phyloP scores from a whole-genome alignment of 371 early-diverging fungal species.

The Zopfochytrium polystomum region DNA sequence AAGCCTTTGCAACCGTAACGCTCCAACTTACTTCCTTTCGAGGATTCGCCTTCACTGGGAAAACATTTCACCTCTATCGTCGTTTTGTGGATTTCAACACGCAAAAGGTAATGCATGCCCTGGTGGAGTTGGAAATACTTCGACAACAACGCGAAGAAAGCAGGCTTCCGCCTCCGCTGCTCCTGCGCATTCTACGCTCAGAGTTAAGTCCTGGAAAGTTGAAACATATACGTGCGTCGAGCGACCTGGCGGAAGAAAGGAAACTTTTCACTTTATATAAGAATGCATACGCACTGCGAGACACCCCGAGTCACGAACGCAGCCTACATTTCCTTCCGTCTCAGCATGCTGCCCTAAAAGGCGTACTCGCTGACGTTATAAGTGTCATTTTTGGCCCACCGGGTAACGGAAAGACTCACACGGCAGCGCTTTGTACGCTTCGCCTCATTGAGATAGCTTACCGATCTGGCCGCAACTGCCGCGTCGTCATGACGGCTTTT shows the following conservation, averaged over 20 bases:
- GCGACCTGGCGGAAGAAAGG: conserved; percentile 5
- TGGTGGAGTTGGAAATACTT: conserved; percentile 18
- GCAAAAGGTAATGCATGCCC: conserved; percentile 13
- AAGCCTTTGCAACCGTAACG: too few relatives aligned
- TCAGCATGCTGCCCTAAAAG: conserved; percentile 22
- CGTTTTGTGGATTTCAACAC: conserved; percentile 30
- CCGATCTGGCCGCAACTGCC: conserved; percentile 3
- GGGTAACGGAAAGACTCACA: conserved; percentile 37
- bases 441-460: conserved; percentile 27
- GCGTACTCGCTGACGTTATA: conserved; percentile 2
- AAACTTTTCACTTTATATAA: conserved; percentile 7
- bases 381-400: conserved; percentile 32
- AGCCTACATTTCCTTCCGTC: conserved; percentile 13
- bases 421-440: conserved; percentile 23
- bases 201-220: neutral
- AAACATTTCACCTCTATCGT: conserved; percentile 1
- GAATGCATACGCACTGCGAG: conserved; percentile 3
- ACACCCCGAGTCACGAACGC: neutral
- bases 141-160: neutral
- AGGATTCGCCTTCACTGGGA: conserved; percentile 2
- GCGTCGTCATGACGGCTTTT: conserved; percentile 23
- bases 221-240: neutral
- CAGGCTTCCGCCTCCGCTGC: conserved; percentile 10
- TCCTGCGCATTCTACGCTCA: conserved; percentile 15
- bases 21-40: neutral